Evolutionary conservation across 2,329 filamentous ascomycete species (phyloP), one percentile per base, ranked within the genome.

Genomic region (Colletotrichum magnum): DNA sequence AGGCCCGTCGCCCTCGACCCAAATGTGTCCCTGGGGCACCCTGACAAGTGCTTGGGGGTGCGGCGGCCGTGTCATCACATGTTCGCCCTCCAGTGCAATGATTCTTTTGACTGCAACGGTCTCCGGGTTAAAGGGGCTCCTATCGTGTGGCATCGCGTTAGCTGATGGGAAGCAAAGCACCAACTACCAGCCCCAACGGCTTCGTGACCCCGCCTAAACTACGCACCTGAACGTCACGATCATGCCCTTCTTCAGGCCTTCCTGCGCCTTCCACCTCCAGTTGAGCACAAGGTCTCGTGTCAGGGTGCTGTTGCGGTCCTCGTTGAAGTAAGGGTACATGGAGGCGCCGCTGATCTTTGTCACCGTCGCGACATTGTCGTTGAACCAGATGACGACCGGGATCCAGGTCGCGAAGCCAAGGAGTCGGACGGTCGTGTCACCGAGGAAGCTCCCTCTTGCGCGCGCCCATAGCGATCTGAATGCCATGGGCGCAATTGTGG

Each of bases 1-100:
- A 75, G 88, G 88, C 13, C 92, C 94, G 77, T 99, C 96, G 1
- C 96, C 96, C 78, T 98, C 95, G 1, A 99, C 90, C 96, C 96
- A 99, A 32, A 98, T 87, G 82, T 98, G 95, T 18, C 94, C 94
- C 71, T 87, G 87, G 5, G 95, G 95, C 24, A 99, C 88, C 71
- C 87, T 86, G 53, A 93, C 83, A 9, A 80, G 85, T 1, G 82
- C 74, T 16, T 85, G 78, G 9, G 88, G 86, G 76, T 90, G 92
- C 18, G 90, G 90, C 61, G 84, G 79, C 66, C 88, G 86, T 48
- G 93, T 92, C 64, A 83, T 85, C 36, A 98, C 89, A 1, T 89
- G 84, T 77, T 98, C 95, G 10, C 95, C 94, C 60, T 92, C 91
- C 4, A 98, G 76, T 0, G 89, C 96, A 28, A 98, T 86, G 12